Evolutionary conservation across 805 yeast species (phyloP).

Genomic region (Lipomyces anomalus): DNA sequence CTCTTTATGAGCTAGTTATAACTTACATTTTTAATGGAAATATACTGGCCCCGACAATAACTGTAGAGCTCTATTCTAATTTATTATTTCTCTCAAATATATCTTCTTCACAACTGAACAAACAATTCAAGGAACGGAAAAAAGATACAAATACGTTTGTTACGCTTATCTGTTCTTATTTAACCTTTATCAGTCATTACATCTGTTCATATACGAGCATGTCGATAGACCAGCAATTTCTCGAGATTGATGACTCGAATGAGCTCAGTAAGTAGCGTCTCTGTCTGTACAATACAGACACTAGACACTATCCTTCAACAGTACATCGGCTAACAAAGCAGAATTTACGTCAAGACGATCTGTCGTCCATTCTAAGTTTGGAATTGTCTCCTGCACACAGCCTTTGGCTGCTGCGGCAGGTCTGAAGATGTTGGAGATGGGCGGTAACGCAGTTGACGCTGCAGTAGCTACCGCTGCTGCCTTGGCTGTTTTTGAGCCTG

Average conservation of each 20-base stretch:
- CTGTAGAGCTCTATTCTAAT: too few relatives aligned
- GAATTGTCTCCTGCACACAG: slow-evolving; percentile 70
- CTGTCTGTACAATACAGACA: neutral
- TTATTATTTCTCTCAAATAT: too few relatives aligned
- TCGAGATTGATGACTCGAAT: slow-evolving; percentile 21
- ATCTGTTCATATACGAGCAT: slow-evolving; percentile 8
- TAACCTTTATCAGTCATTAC: too few relatives aligned
- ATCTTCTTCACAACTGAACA: too few relatives aligned
- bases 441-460: slow-evolving; percentile 56
- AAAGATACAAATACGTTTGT: too few relatives aligned
- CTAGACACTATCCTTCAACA: neutral
- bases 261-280: slow-evolving; percentile 9
- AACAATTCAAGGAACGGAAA: too few relatives aligned
- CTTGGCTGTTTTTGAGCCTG: slow-evolving; percentile 37
- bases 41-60: too few relatives aligned
- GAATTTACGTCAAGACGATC: slow-evolving; percentile 58
- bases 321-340: slow-evolving; percentile 4
- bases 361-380: slow-evolving; percentile 65
- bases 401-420: slow-evolving; percentile 76
- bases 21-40: too few relatives aligned
- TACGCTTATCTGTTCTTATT: too few relatives aligned
- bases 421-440: slow-evolving; percentile 53
- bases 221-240: slow-evolving; percentile 23
- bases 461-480: slow-evolving; percentile 42
- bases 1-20: too few relatives aligned